Evolutionary conservation across 2,329 filamentous ascomycete species (phyloP).

Genomic region (Fusarium keratoplasticum): DNA sequence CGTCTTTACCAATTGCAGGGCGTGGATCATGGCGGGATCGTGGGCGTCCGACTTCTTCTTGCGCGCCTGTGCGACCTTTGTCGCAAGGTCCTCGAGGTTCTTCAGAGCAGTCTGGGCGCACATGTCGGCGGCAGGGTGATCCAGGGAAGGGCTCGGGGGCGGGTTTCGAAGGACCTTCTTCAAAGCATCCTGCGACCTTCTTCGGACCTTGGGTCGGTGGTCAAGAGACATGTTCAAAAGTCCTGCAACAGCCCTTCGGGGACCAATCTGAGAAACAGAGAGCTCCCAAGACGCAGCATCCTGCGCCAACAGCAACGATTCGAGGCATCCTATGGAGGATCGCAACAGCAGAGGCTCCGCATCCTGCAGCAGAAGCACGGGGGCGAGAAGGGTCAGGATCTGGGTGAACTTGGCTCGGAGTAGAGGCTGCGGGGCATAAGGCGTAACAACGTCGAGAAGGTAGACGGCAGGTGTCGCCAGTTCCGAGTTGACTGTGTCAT

Average conservation of each 20-base stretch:
- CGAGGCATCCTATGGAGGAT: constrained; percentile 91
- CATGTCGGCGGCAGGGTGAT: constrained; percentile 96
- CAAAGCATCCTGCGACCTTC: constrained; percentile 90
- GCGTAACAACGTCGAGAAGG: constrained; percentile 91
- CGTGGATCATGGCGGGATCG: constrained; percentile 89
- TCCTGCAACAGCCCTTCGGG: constrained; percentile 86
- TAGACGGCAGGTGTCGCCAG: constrained; percentile 90
- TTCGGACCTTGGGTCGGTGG: constrained; percentile 91
- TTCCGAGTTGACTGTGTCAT: constrained; percentile 80
- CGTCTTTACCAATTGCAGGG: constrained; percentile 90
- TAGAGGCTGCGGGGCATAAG: constrained; percentile 84
- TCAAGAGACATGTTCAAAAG: constrained; percentile 88
- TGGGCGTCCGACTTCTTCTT: constrained; percentile 76
- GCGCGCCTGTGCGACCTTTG: constrained; percentile 69
- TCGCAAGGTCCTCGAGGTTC: constrained; percentile 80
- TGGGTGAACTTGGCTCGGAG: constrained; percentile 95
- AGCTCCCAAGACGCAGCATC: constrained; percentile 90
- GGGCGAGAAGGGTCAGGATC: constrained; percentile 88
- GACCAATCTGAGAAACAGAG: constrained; percentile 83
- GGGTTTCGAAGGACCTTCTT: constrained; percentile 84
- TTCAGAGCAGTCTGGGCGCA: constrained; percentile 91
- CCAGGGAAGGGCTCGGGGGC: constrained; percentile 89
- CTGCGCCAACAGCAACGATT: constrained; percentile 90
- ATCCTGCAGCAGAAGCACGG: constrained; percentile 81
- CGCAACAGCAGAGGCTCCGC: constrained; percentile 88